Base-by-base conservation (phyloP, 495 filamentous ascomycete genomes). In the Penicillium pulvis region DNA sequence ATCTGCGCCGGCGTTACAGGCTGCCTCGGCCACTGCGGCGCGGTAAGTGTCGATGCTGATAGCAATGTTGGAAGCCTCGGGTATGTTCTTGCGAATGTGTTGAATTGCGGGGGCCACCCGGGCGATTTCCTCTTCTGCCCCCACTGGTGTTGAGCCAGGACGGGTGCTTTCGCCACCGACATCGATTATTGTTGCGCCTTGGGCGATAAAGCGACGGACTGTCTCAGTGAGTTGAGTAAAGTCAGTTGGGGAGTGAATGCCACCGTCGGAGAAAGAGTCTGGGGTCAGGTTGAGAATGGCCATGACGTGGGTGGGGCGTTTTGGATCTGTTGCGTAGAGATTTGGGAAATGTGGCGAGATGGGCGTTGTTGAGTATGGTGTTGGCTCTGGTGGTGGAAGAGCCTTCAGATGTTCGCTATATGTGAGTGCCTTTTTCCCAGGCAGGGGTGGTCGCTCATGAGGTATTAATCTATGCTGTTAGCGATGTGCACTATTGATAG, bases 211-310 rank as follows among this genome's bases (percentile, higher is more conserved):
- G 57, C 59, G 60, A 52, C 68, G 73, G 33, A 90, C 77, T 10
- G 84, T 89, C 31, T 65, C 51, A 16, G 77, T 71, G 23, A 85
- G 71, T 48, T 75, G 59, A 43, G 60, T 46, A 14, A 74, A 49
- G 59, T 81, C 72, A 11, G 66, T 61, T 24, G 76, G 55, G 49
- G 69, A 66, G 74, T 92, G 80, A 2, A 74, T 64, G 44, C 93
- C 93, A 51, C 92, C 94, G 63, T 97, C 92, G 12, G 93, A 97
- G 79, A 98, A 98, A 41, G 94, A 98, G 78, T 98, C 94, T 10
- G 93, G 94, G 1, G 93, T 97, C 56, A 96, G 78, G 75, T 98
- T 98, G 51, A 97, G 81, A 62, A 98, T 95, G 31, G 90, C 89
- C 94, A 98, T 98, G 42, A 97, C 73, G 53, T 86, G 83, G 2